Base-by-base conservation (phyloP, 768 basidiomycete genomes). In the Termitomyces eurrhizus region DNA sequence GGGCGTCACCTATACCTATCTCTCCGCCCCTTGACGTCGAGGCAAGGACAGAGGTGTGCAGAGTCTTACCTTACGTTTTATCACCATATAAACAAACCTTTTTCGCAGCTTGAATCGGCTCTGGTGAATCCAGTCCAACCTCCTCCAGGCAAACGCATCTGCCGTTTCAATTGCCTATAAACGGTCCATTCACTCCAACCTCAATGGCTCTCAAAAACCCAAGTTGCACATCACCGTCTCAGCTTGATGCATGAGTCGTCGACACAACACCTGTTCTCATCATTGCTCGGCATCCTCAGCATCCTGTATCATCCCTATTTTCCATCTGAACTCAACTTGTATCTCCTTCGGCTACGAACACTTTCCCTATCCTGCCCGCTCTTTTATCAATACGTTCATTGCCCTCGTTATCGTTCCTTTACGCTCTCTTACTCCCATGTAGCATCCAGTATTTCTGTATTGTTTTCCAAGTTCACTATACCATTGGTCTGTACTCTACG, bases 11-110 rank as follows among this genome's bases (percentile, higher is more conserved):
- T 21, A 42, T 67, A 24, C 66, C 64, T 37, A 53, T 62, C 32
- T 39, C 62, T 7, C 64, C 62, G 42, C 60, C 64, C 21, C 62
- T 65, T 39, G 66, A 67, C 41, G 64, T 67, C 35, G 64, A 60
- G 48, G 64, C 64, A 36, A 60, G 64, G 29, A 51, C 39, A 50
- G 59, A 60, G 39, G 64, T 62, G 42, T 18, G 55, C 41, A 12
- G 37, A 16, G 4, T n/a, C n/a, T 2, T 7, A 4, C 2, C 9
- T 41, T 13, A 3, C 13, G 7, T 11, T 18, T 12, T 29, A 26
- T n/a, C 42, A 54, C 37, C 5, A 35, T 16, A 26, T 41, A 45
- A 56, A 18, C 21, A 4, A 45, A 39, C 16, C 26, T 32, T 59
- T 42, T 8, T 7, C 4, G 39, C n/a, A 55, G 45, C n/a, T 37